A percentile compares a stretch with the other conserved stretches of the same genome.
These are phyloP conservation scores for Komagataella pastoris DNA, from an alignment of 805 yeast species.

Conservation along the genomic window DNA sequence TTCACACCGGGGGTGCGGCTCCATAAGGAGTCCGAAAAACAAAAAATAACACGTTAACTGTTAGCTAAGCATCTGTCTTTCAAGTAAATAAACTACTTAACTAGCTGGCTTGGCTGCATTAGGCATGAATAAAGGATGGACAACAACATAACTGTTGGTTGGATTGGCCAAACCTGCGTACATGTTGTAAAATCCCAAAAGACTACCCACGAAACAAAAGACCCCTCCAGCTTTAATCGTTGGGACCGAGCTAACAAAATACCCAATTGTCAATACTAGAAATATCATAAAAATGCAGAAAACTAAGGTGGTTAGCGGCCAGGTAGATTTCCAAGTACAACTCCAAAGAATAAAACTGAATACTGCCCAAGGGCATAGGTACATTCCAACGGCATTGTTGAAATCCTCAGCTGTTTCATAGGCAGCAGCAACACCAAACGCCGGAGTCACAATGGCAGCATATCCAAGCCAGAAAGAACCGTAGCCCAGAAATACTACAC, in stretches of 20 bases:
- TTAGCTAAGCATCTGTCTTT: neutral
- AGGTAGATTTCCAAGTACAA: conserved; percentile 35
- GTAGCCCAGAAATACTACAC: conserved; percentile 35
- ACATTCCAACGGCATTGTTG: conserved; percentile 32
- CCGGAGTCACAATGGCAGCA: conserved; percentile 25
- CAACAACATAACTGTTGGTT: conserved; percentile 43
- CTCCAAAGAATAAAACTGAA: conserved; percentile 32
- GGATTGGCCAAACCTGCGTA: conserved; percentile 31
- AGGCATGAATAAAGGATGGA: conserved; percentile 37
- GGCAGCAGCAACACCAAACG: conserved; percentile 23
- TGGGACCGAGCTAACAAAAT: conserved; percentile 21
- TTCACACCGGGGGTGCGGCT: neutral
- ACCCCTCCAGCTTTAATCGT: conserved; percentile 33
- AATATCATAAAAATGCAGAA: conserved; percentile 31
- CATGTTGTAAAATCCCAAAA: conserved; percentile 31
- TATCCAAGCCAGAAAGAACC: conserved; percentile 44
- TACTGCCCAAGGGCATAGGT: conserved; percentile 36
- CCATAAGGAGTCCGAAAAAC: neutral
- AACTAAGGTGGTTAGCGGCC: conserved; percentile 24
- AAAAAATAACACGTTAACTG: neutral
- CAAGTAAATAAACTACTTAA: neutral
- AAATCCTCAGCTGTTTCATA: conserved; percentile 22
- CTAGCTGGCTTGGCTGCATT: conserved; percentile 14
- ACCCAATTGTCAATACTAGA: conserved; percentile 28
- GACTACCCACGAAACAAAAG: conserved; percentile 28